Evolutionary conservation across 1,139 yeast species (phyloP), one percentile per base, ranked within the genome.

Genomic region (Torulaspora globosa): DNA sequence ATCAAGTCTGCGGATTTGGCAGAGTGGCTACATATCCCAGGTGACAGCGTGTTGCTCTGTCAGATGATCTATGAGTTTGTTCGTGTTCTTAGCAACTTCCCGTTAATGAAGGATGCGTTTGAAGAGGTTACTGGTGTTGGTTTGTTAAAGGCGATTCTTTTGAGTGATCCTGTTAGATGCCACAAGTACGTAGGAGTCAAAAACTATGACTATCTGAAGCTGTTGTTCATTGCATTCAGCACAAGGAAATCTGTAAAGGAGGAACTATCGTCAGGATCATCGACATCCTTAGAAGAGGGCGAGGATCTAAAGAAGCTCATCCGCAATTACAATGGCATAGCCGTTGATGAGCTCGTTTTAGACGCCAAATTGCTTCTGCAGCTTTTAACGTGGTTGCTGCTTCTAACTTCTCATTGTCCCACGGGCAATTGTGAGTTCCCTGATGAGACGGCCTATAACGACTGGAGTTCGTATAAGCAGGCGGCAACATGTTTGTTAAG

Each of bases 351-450:
- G 1, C 51, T 74, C 41, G 48, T 51, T 2, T 50, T 80, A 1
- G 57, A 69, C 1, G 75, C 74, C 0, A 46, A 55, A 0, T 68
- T 65, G 5, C 49, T 79, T 33, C 62, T 66, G 8, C 66, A 64
- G 6, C 40, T 80, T 1, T 36, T 80, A 4, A 69, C 81, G 0
- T 70, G 80, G 49, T 52, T 74, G 16, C 62, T 79, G 26, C 51
- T 70, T 1, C 50, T 75, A 1, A 53, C 75, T 44, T 58, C 68
- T 47, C 44, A 59, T 2, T 57, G 67, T 14, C 60, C 69, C 1
- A 56, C 58, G 9, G 56, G 55, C 36, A 57, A 68, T 12, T 51
- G 63, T 18, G 45, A 39, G 32, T 36, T 56, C 3, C 44, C 50
- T 10, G 48, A 44, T 41, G 23, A 57, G 47, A 15, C 47, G 3